Base-by-base conservation (phyloP, 202 grass and related monocot genomes). In the Elaeis oleifera region DNA sequence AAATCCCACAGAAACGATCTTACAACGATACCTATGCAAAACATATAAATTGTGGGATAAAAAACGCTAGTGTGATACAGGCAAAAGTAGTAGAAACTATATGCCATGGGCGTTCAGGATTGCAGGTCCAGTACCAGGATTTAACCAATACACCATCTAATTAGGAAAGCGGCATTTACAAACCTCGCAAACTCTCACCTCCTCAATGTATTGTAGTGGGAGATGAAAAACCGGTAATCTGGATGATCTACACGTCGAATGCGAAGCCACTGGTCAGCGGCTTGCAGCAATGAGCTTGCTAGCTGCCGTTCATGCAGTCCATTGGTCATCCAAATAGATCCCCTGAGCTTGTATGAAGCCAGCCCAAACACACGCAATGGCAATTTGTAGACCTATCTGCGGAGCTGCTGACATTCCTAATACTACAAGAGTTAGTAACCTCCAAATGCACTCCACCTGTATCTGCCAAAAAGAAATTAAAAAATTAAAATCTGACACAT, bases 271-370 rank as follows among this genome's bases (percentile, higher is more conserved):
- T 68, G 71, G 16, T 76, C 75, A 1, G 91, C 91, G 68, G 63
- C 79, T 65, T 89, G 73, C 79, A 85, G 76, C 56, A 96, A 81
- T 1, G 18, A 83, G 56, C 60, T 76, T 29, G 81, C 66, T 1
- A 49, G 60, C 51, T 83, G 69, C 20, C 15, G 65, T 36, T 80
- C 91, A 15, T 69, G 63, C 18, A 49, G 60, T 3, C 72, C 76
- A 5, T 78, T 74, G 15, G 88, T 66, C 11, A 54, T 65, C 91
- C 91, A 96, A 49, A 85, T 44, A 54, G 77, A 79, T 6, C 70
- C 76, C 71, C 80, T 85, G 50, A 96, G 69, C 61, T 96, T 96
- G 56, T 90, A 90, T 16, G 87, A 78, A 8, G 74, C 87, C 71
- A 96, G 59, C 36, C 84, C 91, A 68, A 96, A 85, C 20, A 49